A percentile compares a stretch with the other conserved stretches of the same genome.
phyloP scores from a whole-genome alignment of 108 stramenopile genomes.

The Pseudonitzschia delicatissima region DNA sequence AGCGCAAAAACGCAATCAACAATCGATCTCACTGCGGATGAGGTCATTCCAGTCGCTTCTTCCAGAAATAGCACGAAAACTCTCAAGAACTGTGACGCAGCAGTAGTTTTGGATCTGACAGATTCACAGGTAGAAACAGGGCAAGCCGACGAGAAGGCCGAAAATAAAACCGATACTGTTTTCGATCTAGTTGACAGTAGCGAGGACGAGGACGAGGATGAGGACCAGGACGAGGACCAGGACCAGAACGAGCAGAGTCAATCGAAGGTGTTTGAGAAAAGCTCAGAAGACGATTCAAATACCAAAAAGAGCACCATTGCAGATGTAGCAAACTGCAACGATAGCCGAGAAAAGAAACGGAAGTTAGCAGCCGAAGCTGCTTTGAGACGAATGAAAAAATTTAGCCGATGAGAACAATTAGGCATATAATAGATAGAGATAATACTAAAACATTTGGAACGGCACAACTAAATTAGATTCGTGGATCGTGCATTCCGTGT shows the following conservation, averaged over 20 bases:
- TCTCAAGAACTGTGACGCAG: not conserved
- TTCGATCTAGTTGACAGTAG: not conserved
- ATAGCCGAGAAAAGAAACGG: conserved; percentile 6
- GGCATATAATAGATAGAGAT: too few relatives aligned
- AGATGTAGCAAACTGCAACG: too few relatives aligned
- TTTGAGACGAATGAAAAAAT: conserved; percentile 14
- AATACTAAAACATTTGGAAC: too few relatives aligned
- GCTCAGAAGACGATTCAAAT: too few relatives aligned
- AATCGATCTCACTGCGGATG: not conserved
- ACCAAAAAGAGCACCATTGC: too few relatives aligned
- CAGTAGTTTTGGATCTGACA: conserved; percentile 3
- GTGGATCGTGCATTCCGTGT: too few relatives aligned
- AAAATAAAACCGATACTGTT: not conserved
- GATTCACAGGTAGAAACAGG: not conserved
- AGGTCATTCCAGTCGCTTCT: not conserved
- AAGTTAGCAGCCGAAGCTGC: conserved; percentile 20
- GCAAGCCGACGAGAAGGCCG: not conserved
- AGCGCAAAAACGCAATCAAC: not conserved
- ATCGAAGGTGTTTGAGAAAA: not conserved
- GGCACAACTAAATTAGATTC: too few relatives aligned
- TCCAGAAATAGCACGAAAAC: not conserved
- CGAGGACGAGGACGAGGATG: conserved; percentile 1
- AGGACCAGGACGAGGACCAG: not conserved
- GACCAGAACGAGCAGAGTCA: not conserved
- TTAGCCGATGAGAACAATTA: too few relatives aligned